These are phyloP conservation scores for Pythium diclinum DNA, from an alignment of 352 stramenopile species.

Conservation along the genomic window DNA sequence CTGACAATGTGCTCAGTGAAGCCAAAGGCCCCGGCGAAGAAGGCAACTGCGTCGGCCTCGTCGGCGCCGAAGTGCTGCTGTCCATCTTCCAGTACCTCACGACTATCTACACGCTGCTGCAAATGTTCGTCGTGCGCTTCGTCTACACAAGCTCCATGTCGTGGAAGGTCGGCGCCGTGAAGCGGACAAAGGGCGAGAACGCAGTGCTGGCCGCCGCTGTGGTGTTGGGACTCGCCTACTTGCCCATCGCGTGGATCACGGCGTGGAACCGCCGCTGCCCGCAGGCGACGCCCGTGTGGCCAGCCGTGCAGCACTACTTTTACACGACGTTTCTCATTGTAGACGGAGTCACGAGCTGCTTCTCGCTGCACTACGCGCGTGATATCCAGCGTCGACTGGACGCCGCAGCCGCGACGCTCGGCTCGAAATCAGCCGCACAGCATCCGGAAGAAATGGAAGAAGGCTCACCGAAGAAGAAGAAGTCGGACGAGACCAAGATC, in stretches of 20 bases:
- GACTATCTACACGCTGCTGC: constrained; percentile 11
- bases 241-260: constrained; percentile 16
- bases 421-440: not conserved
- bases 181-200: constrained; percentile 9
- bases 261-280: constrained; percentile 16
- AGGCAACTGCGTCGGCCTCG: constrained; percentile 16
- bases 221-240: constrained; percentile 7
- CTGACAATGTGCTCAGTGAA: constrained; percentile 10
- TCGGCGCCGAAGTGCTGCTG: constrained; percentile 12
- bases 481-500: constrained; percentile 1
- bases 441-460: not conserved
- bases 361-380: constrained; percentile 15
- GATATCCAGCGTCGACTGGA: constrained; percentile 12
- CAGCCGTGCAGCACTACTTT: constrained; percentile 16
- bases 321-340: constrained; percentile 16
- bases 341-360: constrained; percentile 9
- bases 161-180: constrained; percentile 1
- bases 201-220: not conserved
- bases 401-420: not conserved
- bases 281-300: constrained; percentile 7
- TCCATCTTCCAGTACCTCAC: constrained; percentile 20
- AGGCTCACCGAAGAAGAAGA: not conserved
- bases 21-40: constrained; percentile 11
- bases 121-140: constrained; percentile 19
- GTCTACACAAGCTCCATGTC: constrained; percentile 15